These are phyloP conservation scores for Terana coerulea DNA, from an alignment of 768 basidiomycete genomes.

Conservation along the genomic window DNA sequence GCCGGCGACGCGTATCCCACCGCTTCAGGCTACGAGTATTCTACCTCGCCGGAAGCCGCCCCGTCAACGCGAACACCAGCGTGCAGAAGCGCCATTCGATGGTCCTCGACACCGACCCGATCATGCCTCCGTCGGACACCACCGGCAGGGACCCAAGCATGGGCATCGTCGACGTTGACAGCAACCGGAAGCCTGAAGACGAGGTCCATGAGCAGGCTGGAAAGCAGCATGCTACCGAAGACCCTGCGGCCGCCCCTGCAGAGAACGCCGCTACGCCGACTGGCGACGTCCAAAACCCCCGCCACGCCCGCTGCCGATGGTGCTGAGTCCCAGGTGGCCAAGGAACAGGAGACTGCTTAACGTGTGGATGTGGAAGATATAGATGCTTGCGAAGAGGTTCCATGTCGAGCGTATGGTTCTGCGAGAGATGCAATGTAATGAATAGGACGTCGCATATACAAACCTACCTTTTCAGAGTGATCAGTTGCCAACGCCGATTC, in stretches of 20 bases:
- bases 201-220: not conserved
- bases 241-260: not conserved
- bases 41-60: not conserved
- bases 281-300: too few species aligned
- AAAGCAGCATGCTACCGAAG: not conserved
- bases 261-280: not conserved
- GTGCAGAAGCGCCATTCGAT: conserved; percentile 7
- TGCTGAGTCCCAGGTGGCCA: too few species aligned
- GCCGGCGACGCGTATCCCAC: conserved; percentile 1
- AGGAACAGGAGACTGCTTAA: too few species aligned
- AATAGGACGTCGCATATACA: too few species aligned
- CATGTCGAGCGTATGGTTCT: too few species aligned
- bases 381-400: too few species aligned
- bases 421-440: too few species aligned
- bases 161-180: conserved; percentile 25
- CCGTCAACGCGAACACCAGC: not conserved
- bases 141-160: conserved; percentile 15
- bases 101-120: conserved; percentile 11
- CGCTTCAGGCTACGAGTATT: not conserved
- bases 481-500: too few species aligned
- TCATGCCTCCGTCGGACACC: conserved; percentile 12
- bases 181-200: conserved; percentile 18
- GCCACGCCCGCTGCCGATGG: too few species aligned
- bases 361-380: too few species aligned
- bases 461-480: too few species aligned